Percentiles rank a stretch among this genome's conserved stretches.
Conservation (phyloP, 352 stramenopile species). For the Halophytophthora polymorphica region DNA sequence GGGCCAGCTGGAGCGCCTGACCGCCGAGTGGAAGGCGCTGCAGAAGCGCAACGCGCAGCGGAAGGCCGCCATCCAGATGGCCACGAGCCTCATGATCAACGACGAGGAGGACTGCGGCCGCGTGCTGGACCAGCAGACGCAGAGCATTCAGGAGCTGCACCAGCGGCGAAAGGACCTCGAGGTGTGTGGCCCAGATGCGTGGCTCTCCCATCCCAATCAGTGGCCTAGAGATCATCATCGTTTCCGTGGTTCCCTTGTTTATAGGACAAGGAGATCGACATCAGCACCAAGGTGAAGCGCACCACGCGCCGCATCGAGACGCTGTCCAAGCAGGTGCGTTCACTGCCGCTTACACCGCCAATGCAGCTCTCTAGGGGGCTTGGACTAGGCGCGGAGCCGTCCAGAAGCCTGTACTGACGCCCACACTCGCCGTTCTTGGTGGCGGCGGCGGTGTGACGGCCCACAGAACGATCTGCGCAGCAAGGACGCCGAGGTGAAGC, state of each 20-base stretch:
- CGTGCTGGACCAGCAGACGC: constrained; percentile 69
- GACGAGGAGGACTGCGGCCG: constrained; percentile 77
- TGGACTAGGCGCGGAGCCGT: neutral
- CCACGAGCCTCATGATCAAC: constrained; percentile 68
- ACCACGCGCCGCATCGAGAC: constrained; percentile 51
- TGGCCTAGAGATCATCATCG: neutral
- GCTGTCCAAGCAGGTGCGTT: constrained; percentile 51
- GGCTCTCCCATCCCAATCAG: neutral
- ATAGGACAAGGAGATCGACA: constrained; percentile 69
- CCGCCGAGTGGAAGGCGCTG: constrained; percentile 61
- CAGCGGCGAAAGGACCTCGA: constrained; percentile 64
- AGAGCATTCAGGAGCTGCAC: constrained; percentile 69
- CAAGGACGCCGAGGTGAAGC: constrained; percentile 69
- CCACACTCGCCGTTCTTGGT: neutral
- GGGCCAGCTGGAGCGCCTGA: constrained; percentile 48
- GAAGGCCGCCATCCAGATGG: constrained; percentile 68
- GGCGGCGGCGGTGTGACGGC: neutral
- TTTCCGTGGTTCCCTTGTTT: neutral
- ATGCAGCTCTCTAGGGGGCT: too few species aligned
- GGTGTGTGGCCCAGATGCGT: constrained; percentile 13
- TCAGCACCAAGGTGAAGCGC: constrained; percentile 63
- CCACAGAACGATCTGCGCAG: constrained; percentile 58
- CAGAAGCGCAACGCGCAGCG: constrained; percentile 71
- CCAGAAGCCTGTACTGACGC: neutral
- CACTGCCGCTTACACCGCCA: neutral